These are phyloP conservation scores for Pigoraptor vietnamica DNA, from an alignment of 78 protist species.

Conservation along the genomic window DNA sequence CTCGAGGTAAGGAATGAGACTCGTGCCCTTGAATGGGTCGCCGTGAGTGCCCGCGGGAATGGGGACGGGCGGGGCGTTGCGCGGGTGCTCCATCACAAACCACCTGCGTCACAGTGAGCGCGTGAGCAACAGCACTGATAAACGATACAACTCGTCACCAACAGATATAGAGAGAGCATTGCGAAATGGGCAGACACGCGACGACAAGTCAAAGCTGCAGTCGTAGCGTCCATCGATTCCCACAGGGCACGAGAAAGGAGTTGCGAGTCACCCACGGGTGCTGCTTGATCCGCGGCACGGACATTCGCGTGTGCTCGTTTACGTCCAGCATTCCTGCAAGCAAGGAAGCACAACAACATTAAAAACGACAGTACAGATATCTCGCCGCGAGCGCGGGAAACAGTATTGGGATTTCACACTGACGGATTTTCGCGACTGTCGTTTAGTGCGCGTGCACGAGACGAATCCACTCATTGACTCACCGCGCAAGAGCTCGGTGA, in stretches of 20 bases:
- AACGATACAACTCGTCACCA: not conserved
- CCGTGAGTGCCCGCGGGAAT: not conserved
- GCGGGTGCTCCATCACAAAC: not conserved
- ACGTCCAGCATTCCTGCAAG: not conserved
- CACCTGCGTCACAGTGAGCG: not conserved
- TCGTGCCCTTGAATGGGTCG: not conserved
- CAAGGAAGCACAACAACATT: not conserved
- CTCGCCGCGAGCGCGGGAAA: no score
- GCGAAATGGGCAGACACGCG: not conserved
- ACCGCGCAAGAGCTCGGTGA: not conserved
- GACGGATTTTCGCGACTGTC: no score
- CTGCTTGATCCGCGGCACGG: constrained; percentile 13
- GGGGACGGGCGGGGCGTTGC: not conserved
- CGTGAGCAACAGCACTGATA: no score
- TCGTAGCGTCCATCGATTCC: no score
- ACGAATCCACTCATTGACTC: not conserved
- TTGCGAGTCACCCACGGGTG: not conserved
- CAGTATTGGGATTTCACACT: no score
- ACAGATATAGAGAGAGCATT: not conserved
- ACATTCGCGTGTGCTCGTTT: not conserved
- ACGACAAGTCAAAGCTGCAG: no score
- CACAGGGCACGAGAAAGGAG: no score
- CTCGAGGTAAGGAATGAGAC: constrained; percentile 7
- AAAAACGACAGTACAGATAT: no score
- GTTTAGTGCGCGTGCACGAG: no score